Evolutionary conservation across 1,284 basidiomycete genomes (phyloP), one percentile per base, ranked within the genome.

Genomic region (Leccinum proliferum): DNA sequence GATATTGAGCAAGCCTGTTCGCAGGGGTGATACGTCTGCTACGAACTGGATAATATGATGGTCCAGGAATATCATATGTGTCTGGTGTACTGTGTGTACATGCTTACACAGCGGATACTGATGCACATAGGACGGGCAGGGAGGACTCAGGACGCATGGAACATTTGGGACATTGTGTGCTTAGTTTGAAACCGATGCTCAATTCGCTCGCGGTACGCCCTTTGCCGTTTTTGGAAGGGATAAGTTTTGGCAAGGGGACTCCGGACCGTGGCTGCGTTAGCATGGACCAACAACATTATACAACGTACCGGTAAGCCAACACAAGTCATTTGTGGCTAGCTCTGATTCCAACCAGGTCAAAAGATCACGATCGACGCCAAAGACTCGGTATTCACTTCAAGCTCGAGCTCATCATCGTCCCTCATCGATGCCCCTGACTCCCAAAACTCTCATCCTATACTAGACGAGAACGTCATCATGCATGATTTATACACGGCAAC

Each of bases 401-500:
- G n/a, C 41, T 48, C 10, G 6, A 25, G 5, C 8, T 43, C 64
- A 4, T 8, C 41, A 2, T 15, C 29, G 2, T 9, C 32, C 11
- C 21, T 4, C 34, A 41, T 11, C 1, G 57, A 59, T 34, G 39
- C 55, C 29, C 15, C 18, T 2, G 60, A 67, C 4, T 46, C 14
- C 15, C 66, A 9, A 46, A 39, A 8, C n/a, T 5, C 6, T 7
- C 18, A 58, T 48, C 0, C 10, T 43, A 43, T 18, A 29, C 14
- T 52, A 11, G 50, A 66, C 5, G 57, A 39, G 12, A 55, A 60
- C 2, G 32, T 21, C 8, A 57, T 68, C 21, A 53, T 12, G 3
- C 62, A 68, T 61, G 68, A 68, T 39, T 35, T 70, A 29, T 68
- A 68, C 18, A 69, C 35, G 1, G 67, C 67, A 43, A 53, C 6